phyloP scores from a whole-genome alignment of 768 basidiomycete genomes.

The Leccinum sublutescens region DNA sequence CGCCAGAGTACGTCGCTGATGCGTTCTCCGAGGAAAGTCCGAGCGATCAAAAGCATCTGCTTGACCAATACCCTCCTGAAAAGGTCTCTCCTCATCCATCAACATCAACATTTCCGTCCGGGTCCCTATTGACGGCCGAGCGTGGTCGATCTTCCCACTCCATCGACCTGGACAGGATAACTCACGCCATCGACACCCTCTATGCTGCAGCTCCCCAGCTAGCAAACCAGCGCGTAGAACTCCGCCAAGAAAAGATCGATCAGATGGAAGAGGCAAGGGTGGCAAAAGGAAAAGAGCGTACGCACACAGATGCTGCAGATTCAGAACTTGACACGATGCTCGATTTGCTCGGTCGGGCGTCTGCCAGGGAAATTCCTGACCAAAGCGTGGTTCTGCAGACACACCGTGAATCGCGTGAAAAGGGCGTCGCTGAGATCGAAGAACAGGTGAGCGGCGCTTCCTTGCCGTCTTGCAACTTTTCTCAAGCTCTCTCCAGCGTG shows the following conservation, averaged over 20 bases:
- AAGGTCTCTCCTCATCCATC: slow-evolving; percentile 14
- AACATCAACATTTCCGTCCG: background rate
- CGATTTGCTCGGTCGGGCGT: slow-evolving; percentile 68
- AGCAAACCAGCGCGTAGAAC: slow-evolving; percentile 90
- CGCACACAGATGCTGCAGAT: slow-evolving; percentile 32
- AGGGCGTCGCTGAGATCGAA: slow-evolving; percentile 50
- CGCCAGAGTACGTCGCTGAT: slow-evolving; percentile 27
- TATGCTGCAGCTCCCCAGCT: slow-evolving; percentile 86
- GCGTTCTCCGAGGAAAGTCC: slow-evolving; percentile 8
- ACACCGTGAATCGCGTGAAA: slow-evolving; percentile 57
- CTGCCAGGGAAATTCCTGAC: slow-evolving; percentile 60
- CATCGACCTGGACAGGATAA: slow-evolving; percentile 81
- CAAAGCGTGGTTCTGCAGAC: slow-evolving; percentile 71
- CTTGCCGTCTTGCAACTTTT: background rate
- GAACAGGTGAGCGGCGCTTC: slow-evolving; percentile 52
- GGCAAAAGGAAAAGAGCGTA: slow-evolving; percentile 48
- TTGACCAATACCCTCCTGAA: slow-evolving; percentile 21
- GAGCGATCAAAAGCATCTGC: slow-evolving; percentile 9
- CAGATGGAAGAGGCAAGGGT: slow-evolving; percentile 72
- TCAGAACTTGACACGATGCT: slow-evolving; percentile 69
- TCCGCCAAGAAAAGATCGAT: slow-evolving; percentile 65
- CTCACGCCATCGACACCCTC: slow-evolving; percentile 85
- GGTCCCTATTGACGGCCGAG: background rate
- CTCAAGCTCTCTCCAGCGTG: slow-evolving; percentile 44
- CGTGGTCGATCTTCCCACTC: slow-evolving; percentile 36